phyloP scores from a whole-genome alignment of 2,329 filamentous ascomycete species.

The Sporothrix phasma region DNA sequence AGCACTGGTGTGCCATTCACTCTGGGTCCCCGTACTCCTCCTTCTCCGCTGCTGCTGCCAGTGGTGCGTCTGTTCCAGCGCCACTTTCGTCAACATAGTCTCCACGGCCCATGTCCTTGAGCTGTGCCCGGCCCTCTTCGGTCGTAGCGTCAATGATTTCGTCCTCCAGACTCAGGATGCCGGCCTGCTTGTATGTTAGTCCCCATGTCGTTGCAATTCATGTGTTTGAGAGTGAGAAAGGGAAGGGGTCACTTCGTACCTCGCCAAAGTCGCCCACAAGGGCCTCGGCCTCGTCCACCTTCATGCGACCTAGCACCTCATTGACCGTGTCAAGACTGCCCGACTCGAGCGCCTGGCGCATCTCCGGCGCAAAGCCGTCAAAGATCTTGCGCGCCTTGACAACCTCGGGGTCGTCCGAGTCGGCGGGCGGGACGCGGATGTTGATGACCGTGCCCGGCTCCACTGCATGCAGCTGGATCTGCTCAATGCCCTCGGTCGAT shows the following conservation, averaged over 20 bases:
- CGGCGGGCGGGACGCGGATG: constrained; percentile 62
- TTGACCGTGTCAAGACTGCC: constrained; percentile 85
- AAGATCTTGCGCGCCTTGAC: constrained; percentile 64
- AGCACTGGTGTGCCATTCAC: neutral
- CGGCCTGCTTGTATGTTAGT: constrained; percentile 14
- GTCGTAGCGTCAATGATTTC: constrained; percentile 94
- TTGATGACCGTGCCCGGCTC: constrained; percentile 87
- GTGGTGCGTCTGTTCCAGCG: neutral
- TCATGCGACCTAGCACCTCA: constrained; percentile 76
- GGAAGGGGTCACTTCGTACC: constrained; percentile 28
- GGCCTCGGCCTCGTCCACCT: constrained; percentile 71
- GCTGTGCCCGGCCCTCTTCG: constrained; percentile 66
- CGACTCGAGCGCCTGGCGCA: constrained; percentile 73
- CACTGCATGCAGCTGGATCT: constrained; percentile 94
- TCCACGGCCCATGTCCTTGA: constrained; percentile 59
- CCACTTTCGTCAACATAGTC: constrained; percentile 8
- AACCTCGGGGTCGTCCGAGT: constrained; percentile 45
- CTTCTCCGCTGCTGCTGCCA: neutral
- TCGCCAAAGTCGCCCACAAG: constrained; percentile 67
- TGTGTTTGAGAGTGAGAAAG: too few relatives aligned
- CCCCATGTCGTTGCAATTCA: neutral
- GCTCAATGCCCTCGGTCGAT: constrained; percentile 65
- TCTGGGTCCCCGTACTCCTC: constrained; percentile 19
- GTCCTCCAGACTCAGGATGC: constrained; percentile 68
- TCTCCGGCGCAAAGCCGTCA: constrained; percentile 69